Evolutionary conservation across 495 filamentous ascomycete species (phyloP), one percentile per base, ranked within the genome.

Genomic region (Polyplosphaeria fusca): DNA sequence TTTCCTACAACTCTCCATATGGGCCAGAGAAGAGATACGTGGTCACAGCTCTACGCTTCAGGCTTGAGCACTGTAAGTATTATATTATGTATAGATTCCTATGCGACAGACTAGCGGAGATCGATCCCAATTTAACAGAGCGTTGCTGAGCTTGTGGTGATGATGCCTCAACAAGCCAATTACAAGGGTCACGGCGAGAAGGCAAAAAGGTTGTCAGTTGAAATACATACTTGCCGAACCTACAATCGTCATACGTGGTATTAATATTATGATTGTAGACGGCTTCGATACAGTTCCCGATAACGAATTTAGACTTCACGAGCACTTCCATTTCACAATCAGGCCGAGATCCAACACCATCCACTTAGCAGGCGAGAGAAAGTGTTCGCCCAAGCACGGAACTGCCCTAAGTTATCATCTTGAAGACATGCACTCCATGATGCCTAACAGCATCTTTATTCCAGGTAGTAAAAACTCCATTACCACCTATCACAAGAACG

Each of bases 11-110:
- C 74, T 91, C 86, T 18, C 71, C 93, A 38, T 83, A 82, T 0
- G 64, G 74, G 1, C 72, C 79, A 32, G 91, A 95, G 69, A 85
- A 90, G 68, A 57, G 68, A 12, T 89, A 95, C 70, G 65, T 93
- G 3, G 72, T 77, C 22, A 78, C 77, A 40, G 88, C 91, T 0
- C 78, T 95, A 39, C 74, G 77, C 3, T 95, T 95, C 68, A 91
- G 95, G 71, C 80, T 95, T 5, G 87, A 90, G 63, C 90, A 95
- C 71, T 95, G 91, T 69, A 89, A 94, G 41, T 89, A 95, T 43
- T 84, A 85, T 0, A 64, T 87, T 22, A 89, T 95, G 19, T 94
- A 91, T 66, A 76, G 82, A 48, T 79, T 85, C 62, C 82, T 93
- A 74, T 76, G 77, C 2, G 72, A 85, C 44, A 84, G 90, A 20